Evolutionary conservation across 129 eudicot species (phyloP).

Genomic region (Artemisia annua): DNA sequence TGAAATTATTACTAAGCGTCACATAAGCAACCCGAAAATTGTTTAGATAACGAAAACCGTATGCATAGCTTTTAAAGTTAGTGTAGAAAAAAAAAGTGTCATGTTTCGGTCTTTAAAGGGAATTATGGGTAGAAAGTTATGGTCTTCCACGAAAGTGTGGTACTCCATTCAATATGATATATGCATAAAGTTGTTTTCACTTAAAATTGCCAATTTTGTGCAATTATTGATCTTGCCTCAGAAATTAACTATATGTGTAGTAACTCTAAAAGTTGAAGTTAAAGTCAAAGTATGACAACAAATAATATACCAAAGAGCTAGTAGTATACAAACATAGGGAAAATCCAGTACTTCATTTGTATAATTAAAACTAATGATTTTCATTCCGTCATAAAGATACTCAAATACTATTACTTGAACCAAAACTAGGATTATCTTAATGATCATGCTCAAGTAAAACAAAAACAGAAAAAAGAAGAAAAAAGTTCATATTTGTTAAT

Average conservation of each 20-base stretch:
- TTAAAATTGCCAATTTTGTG: not conserved
- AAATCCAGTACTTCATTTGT: not conserved
- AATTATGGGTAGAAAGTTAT: constrained; percentile 19
- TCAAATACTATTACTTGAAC: no score
- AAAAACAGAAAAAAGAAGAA: not conserved
- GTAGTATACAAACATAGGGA: no score
- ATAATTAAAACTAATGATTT: no score
- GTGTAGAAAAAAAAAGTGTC: not conserved
- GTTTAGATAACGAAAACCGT: no score
- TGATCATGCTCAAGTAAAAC: not conserved
- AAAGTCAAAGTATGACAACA: not conserved
- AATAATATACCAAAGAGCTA: no score
- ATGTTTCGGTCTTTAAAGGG: constrained; percentile 2
- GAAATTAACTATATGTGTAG: not conserved
- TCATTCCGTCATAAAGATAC: not conserved
- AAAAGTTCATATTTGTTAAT: not conserved
- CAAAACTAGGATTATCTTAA: not conserved
- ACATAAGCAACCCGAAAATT: not conserved
- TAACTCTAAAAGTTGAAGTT: not conserved
- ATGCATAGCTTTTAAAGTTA: not conserved
- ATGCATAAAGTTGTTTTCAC: no score
- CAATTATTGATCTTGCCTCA: not conserved
- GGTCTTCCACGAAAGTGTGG: constrained; percentile 7
- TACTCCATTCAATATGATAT: not conserved
- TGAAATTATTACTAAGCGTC: not conserved